phyloP scores from a whole-genome alignment of 176 grass and related monocot genomes.

The Phyllostachys edulis region DNA sequence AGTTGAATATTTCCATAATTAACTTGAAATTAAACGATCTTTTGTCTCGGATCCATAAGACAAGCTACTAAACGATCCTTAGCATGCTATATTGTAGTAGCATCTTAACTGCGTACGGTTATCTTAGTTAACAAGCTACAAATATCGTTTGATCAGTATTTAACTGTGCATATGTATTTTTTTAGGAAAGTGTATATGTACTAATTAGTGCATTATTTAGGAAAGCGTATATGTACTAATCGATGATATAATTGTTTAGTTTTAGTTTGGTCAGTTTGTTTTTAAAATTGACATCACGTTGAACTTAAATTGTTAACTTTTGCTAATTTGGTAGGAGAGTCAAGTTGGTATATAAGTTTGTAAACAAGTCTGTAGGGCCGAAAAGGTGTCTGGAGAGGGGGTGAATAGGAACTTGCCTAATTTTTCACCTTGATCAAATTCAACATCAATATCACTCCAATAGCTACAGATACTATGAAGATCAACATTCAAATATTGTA shows the following conservation, averaged over 20 bases:
- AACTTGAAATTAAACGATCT: neutral
- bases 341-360: neutral
- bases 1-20: neutral
- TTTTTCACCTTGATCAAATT: too few relatives aligned
- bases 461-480: too few relatives aligned
- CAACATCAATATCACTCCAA: too few relatives aligned
- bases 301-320: neutral
- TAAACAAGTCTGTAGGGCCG: too few relatives aligned
- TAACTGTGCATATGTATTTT: neutral
- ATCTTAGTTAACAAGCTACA: neutral
- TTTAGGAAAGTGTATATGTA: neutral
- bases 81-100: neutral
- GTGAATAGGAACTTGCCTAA: too few relatives aligned
- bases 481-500: too few relatives aligned
- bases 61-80: neutral
- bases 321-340: neutral
- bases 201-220: neutral
- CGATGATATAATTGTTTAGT: too few relatives aligned
- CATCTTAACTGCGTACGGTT: neutral
- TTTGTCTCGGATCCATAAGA: constrained; percentile 14
- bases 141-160: neutral
- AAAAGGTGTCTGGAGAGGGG: too few relatives aligned
- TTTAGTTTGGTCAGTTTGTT: neutral
- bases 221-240: neutral
- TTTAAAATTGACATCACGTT: neutral